A percentile compares a stretch with the other conserved stretches of the same genome.
phyloP scores from a whole-genome alignment of 164 flowering plant genomes.

The Vitis riparia region DNA sequence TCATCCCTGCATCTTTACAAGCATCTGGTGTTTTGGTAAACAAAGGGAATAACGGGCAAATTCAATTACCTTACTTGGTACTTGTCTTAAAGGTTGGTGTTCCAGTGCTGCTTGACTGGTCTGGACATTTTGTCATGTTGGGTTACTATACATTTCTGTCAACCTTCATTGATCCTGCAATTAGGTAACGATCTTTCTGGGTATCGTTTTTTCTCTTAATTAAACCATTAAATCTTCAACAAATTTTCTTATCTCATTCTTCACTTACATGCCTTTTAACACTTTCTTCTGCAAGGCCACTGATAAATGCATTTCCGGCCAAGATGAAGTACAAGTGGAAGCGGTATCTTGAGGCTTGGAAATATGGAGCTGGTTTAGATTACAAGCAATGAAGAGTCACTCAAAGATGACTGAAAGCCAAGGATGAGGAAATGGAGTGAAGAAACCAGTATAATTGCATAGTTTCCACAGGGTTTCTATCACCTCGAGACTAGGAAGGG shows the following conservation, averaged over 20 bases:
- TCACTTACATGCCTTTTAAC: neutral
- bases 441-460: too few relatives aligned
- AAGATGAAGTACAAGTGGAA: slow-evolving; percentile 64
- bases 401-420: too few relatives aligned
- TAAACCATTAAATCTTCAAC: neutral
- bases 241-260: neutral
- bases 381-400: slow-evolving; percentile 37
- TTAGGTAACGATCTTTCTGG: slow-evolving; percentile 48
- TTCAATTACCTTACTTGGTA: neutral
- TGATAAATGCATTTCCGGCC: slow-evolving; percentile 49
- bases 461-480: neutral
- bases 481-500: too few relatives aligned
- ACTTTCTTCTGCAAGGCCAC: slow-evolving; percentile 49
- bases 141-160: slow-evolving; percentile 87
- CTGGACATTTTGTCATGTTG: slow-evolving; percentile 79
- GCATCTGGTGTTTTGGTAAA: neutral
- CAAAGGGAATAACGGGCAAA: neutral
- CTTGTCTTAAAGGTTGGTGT: slow-evolving; percentile 67
- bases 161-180: slow-evolving; percentile 59
- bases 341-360: slow-evolving; percentile 79
- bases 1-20: neutral
- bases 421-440: too few relatives aligned
- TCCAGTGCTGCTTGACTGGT: slow-evolving; percentile 86
- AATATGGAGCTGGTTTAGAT: slow-evolving; percentile 93
- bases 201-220: neutral